These are phyloP conservation scores for Ophiorrhiza pumila DNA, from an alignment of 257 asterid genomes.

Conservation along the genomic window DNA sequence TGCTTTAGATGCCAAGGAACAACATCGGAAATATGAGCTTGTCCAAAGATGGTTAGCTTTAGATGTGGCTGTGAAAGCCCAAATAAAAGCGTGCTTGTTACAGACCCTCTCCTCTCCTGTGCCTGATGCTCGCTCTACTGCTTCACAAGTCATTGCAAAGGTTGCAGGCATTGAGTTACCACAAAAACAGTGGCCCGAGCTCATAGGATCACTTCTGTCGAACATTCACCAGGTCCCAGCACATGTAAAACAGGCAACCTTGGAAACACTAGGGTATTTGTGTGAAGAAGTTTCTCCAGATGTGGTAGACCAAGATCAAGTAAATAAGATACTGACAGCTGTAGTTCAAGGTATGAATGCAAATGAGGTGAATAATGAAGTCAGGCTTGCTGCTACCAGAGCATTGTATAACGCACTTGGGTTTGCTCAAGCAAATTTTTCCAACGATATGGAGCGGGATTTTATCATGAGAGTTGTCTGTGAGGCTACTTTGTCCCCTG, in stretches of 20 bases:
- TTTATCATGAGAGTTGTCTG: conserved; percentile 83
- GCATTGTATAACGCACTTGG: conserved; percentile 80
- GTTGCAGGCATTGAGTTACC: conserved; percentile 86
- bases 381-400: conserved; percentile 75
- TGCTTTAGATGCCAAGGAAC: conserved; percentile 87
- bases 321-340: conserved; percentile 76
- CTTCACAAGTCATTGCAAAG: conserved; percentile 80
- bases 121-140: conserved; percentile 71
- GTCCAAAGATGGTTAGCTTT: conserved; percentile 74
- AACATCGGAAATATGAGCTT: conserved; percentile 64
- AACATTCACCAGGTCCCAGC: conserved; percentile 71
- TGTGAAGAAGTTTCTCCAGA: conserved; percentile 85
- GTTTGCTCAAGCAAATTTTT: conserved; percentile 79
- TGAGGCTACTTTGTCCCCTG: conserved; percentile 78
- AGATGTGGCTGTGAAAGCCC: conserved; percentile 59
- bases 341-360: conserved; percentile 88
- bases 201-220: conserved; percentile 64
- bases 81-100: conserved; percentile 68
- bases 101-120: conserved; percentile 66
- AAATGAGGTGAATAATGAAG: conserved; percentile 55
- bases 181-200: conserved; percentile 86
- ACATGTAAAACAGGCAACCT: conserved; percentile 77
- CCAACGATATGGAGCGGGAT: conserved; percentile 79
- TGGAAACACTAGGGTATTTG: conserved; percentile 74
- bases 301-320: conserved; percentile 76